Evolutionary conservation across 495 filamentous ascomycete genomes (phyloP), one percentile per base, ranked within the genome.

Genomic region (Filosporella fistucella): DNA sequence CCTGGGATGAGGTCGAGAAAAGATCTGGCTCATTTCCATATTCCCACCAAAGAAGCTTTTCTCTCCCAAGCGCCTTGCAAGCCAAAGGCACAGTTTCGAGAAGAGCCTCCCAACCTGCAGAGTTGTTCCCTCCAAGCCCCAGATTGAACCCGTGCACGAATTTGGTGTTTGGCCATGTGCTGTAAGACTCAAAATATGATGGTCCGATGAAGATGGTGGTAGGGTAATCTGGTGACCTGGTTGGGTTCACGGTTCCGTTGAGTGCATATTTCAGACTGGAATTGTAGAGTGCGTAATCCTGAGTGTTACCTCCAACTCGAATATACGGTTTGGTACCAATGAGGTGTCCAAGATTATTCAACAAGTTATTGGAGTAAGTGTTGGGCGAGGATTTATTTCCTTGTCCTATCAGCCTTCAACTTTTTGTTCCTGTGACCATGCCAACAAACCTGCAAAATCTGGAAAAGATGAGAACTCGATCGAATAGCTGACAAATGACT

Each of bases 21-120:
- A 85, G 63, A 54, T 87, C 82, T 0, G 82, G 81, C 62, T 87
- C 83, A 47, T 87, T 86, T 13, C 81, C 83, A 52, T 82, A 73
- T 44, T 80, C 75, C 80, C 79, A 85, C 46, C 64, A 63, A 20
- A 75, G 66, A 14, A 85, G 60, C 33, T 53, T 59, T 13, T 67
- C 72, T 8, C 56, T 63, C 24, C 65, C 58, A 4, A 84, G 58
- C 8, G 78, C 76, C 51, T 77, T 77, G 63, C 83, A 87, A 8
- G 72, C 82, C 23, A 80, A 58, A 0, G 75, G 67, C 0, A 77
- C 80, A 0, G 78, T 78, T 12, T 70, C 68, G 4, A 79, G 54
- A 3, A 83, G 62, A 4, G 68, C 74, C n/a, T 75, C 61, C 60
- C 73, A 71, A 1, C 68, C 73, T 8, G 46, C 63, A 0, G 72